Evolutionary conservation across 1,284 basidiomycete genomes (phyloP).

Genomic region (Ustilago cynodontis): DNA sequence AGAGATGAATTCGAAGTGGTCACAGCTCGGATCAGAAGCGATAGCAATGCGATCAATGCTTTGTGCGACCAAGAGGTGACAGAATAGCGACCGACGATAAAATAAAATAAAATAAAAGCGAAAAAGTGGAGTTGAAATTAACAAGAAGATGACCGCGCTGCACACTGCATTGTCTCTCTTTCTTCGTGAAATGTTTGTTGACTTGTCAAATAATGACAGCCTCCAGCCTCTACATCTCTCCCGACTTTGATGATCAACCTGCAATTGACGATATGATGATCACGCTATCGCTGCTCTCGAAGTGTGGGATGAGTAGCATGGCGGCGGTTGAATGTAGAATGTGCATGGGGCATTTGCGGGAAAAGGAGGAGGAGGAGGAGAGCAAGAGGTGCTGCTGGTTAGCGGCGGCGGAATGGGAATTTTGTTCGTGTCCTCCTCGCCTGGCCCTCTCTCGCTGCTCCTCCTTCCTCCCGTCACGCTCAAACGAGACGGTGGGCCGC

Average conservation of each 20-base stretch:
- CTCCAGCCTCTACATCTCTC: background rate
- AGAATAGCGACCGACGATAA: background rate
- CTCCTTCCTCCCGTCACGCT: background rate
- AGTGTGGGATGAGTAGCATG: background rate
- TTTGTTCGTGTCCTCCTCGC: slow-evolving; percentile 14
- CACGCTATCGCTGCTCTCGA: background rate
- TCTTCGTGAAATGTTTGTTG: slow-evolving; percentile 2
- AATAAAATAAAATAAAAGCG: no score
- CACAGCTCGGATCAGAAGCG: no score
- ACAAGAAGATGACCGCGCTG: slow-evolving; percentile 8
- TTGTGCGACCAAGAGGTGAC: background rate
- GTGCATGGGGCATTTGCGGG: background rate
- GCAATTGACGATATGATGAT: background rate
- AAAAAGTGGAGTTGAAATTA: slow-evolving; percentile 5
- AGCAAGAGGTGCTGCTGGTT: background rate
- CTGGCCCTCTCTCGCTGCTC: background rate
- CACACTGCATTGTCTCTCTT: background rate
- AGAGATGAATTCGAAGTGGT: no score
- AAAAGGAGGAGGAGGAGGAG: background rate
- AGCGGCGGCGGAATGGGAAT: slow-evolving; percentile 3
- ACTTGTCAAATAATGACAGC: slow-evolving; percentile 8
- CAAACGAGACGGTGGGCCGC: background rate
- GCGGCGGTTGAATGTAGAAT: background rate
- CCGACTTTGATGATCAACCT: background rate
- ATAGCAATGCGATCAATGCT: no score